Conservation (phyloP, 2,329 filamentous ascomycete species). For the Didymella segeticola region DNA sequence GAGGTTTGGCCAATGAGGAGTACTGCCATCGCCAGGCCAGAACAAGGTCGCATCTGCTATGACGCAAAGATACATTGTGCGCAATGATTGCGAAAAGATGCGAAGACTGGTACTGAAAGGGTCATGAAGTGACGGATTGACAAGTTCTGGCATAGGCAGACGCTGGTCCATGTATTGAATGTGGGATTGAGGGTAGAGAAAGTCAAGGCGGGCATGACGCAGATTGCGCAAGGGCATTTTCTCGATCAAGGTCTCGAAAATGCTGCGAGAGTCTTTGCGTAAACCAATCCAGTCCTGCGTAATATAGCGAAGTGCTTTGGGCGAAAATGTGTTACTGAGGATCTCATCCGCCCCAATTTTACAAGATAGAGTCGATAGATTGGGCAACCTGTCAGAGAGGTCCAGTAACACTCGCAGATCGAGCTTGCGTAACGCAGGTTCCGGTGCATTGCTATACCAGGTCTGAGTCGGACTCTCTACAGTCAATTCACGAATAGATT, state of each 20-base stretch:
- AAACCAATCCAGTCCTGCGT: slow-evolving; percentile 27
- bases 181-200: slow-evolving; percentile 2
- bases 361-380: not conserved
- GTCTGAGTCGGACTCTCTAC: not conserved
- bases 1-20: slow-evolving; percentile 26
- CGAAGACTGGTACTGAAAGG: slow-evolving; percentile 28
- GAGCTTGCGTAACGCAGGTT: slow-evolving; percentile 8
- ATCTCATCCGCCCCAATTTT: slow-evolving; percentile 10
- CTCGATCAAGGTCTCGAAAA: slow-evolving; percentile 21
- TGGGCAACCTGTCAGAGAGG: slow-evolving; percentile 12
- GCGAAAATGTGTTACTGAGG: not conserved
- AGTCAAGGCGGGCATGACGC: slow-evolving; percentile 15
- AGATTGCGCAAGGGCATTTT: slow-evolving; percentile 16
- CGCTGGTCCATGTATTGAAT: slow-evolving; percentile 12
- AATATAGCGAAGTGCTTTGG: slow-evolving; percentile 4
- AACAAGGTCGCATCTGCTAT: slow-evolving; percentile 27
- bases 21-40: slow-evolving; percentile 14
- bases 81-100: slow-evolving; percentile 22
- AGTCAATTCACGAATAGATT: slow-evolving; percentile 11
- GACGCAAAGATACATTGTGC: slow-evolving; percentile 14
- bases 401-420: slow-evolving; percentile 24
- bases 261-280: slow-evolving; percentile 27
- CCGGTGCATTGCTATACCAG: not conserved
- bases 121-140: slow-evolving; percentile 18
- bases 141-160: slow-evolving; percentile 16